These are phyloP conservation scores for Oryza meridionalis DNA, from an alignment of 176 grass and related monocot species.

Conservation along the genomic window DNA sequence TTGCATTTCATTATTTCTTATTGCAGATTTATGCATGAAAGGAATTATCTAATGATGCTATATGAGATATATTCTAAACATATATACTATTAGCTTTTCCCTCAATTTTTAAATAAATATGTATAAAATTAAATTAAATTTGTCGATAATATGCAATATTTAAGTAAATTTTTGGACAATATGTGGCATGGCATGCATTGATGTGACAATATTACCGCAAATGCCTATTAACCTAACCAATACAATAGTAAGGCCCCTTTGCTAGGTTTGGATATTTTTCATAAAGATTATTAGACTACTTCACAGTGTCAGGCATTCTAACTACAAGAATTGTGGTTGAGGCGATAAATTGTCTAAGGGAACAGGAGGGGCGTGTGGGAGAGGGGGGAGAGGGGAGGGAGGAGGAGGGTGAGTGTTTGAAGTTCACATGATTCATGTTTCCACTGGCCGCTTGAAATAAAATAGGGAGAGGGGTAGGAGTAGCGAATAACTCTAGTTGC, in stretches of 20 bases:
- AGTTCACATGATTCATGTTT: not conserved
- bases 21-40: too few species aligned
- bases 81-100: not conserved
- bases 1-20: too few species aligned
- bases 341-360: too few species aligned
- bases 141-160: not conserved
- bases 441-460: not conserved
- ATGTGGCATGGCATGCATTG: not conserved
- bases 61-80: not conserved
- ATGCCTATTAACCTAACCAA: not conserved
- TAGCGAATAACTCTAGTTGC: not conserved
- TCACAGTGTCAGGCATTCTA: not conserved
- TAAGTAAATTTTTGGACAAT: not conserved
- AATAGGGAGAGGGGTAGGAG: not conserved
- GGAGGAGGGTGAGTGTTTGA: too few species aligned
- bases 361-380: too few species aligned
- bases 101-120: not conserved
- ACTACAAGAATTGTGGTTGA: too few species aligned
- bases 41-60: not conserved
- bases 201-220: not conserved
- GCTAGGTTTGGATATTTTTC: not conserved
- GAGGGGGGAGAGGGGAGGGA: too few species aligned
- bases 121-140: not conserved
- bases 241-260: not conserved
- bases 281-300: not conserved